phyloP scores from a whole-genome alignment of 139 green algal genomes.

The Chlorella sorokiniana region DNA sequence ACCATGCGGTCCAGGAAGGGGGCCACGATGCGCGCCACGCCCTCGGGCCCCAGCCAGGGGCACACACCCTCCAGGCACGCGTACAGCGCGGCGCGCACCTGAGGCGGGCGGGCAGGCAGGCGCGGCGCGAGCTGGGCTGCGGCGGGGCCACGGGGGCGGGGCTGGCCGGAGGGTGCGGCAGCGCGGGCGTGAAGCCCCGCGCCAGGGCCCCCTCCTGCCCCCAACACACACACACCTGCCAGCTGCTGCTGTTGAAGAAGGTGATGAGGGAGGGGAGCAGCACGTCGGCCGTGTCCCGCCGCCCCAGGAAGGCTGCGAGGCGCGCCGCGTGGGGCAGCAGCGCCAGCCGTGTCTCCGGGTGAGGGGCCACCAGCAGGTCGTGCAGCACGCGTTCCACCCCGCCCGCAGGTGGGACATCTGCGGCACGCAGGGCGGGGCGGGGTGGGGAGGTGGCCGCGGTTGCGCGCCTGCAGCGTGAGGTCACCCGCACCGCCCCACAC shows the following conservation, averaged over 20 bases:
- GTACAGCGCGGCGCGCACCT: constrained; percentile 68
- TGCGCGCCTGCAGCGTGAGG: background rate
- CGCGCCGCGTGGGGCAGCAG: constrained; percentile 56
- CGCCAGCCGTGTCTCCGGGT: constrained; percentile 60
- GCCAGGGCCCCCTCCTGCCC: too few relatives aligned
- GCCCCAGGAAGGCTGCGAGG: constrained; percentile 57
- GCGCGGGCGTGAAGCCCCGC: too few relatives aligned
- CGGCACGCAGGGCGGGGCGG: background rate
- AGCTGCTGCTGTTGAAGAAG: constrained; percentile 90
- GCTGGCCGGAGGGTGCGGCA: background rate
- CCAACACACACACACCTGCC: constrained; percentile 55
- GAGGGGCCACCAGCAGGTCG: constrained; percentile 79
- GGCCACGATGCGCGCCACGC: constrained; percentile 88
- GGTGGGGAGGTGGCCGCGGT: background rate
- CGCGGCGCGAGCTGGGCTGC: background rate
- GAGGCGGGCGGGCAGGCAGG: background rate
- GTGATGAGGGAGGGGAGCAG: constrained; percentile 94
- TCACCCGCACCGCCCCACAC: background rate
- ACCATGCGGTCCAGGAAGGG: constrained; percentile 90
- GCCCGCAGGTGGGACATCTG: constrained; percentile 40
- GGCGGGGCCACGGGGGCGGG: background rate
- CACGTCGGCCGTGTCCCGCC: constrained; percentile 73
- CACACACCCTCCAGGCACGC: constrained; percentile 39
- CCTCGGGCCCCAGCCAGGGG: constrained; percentile 51
- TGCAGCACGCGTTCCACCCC: constrained; percentile 73